A percentile compares a stretch with the other conserved stretches of the same genome.
Conservation (phyloP, 192 early-diverging fungal species). For the Pilaira anomala region DNA sequence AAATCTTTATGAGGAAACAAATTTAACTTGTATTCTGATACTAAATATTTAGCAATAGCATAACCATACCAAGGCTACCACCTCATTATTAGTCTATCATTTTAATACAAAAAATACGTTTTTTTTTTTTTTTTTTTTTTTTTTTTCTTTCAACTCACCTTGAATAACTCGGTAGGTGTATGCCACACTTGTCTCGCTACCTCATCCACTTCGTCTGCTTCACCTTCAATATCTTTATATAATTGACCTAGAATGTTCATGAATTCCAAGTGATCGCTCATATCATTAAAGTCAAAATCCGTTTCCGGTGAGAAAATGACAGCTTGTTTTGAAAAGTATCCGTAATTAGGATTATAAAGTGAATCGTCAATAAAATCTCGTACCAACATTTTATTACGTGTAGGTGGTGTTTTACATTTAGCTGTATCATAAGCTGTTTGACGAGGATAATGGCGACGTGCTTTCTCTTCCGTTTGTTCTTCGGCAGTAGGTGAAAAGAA, state of each 20-base stretch:
- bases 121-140: conserved; percentile 8
- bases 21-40: conserved; percentile 70
- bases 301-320: conserved; percentile 68
- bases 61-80: conserved; percentile 90
- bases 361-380: conserved; percentile 94
- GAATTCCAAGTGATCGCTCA: conserved; percentile 72
- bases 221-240: conserved; percentile 78
- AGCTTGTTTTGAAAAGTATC: conserved; percentile 96
- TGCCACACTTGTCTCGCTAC: conserved; percentile 94
- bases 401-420: conserved; percentile 41
- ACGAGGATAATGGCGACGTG: conserved; percentile 45
- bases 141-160: conserved; percentile 38
- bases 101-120: not conserved
- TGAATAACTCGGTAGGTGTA: conserved; percentile 95
- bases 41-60: conserved; percentile 86
- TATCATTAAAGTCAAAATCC: conserved; percentile 59
- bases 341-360: conserved; percentile 94
- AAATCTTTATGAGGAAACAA: conserved; percentile 60
- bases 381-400: conserved; percentile 64
- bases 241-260: conserved; percentile 68
- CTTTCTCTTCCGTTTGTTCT: conserved; percentile 37
- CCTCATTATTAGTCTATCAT: conserved; percentile 1
- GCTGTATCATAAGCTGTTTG: conserved; percentile 48
- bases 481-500: conserved; percentile 37
- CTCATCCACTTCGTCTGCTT: conserved; percentile 69